Conservation (phyloP, 805 yeast genomes). For the Barnettozyma sucrosica region DNA sequence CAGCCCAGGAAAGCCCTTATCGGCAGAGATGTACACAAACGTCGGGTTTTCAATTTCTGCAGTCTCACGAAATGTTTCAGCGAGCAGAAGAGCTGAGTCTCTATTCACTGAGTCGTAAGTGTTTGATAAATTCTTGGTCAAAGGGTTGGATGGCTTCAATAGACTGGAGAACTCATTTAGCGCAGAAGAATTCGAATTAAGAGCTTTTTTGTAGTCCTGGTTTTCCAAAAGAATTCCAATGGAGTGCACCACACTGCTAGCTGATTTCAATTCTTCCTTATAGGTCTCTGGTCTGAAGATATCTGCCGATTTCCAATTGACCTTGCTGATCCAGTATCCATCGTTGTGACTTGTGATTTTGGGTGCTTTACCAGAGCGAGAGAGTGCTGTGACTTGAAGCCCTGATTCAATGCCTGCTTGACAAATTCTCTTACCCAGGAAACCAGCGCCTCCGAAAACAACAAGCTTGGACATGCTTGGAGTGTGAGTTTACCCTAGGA, state of each 20-base stretch:
- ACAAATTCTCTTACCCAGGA: constrained; percentile 63
- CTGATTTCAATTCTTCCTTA: constrained; percentile 37
- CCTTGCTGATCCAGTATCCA: constrained; percentile 47
- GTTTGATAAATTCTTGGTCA: constrained; percentile 35
- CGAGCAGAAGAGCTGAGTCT: constrained; percentile 61
- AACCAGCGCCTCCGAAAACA: constrained; percentile 88
- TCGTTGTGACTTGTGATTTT: constrained; percentile 26
- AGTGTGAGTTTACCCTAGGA: neutral
- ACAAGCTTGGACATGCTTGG: constrained; percentile 35
- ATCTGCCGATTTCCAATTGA: constrained; percentile 63
- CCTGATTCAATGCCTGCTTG: constrained; percentile 60
- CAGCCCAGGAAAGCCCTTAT: constrained; percentile 57
- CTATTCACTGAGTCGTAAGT: constrained; percentile 62
- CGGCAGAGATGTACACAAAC: constrained; percentile 80
- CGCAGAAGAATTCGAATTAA: constrained; percentile 26
- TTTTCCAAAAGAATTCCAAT: constrained; percentile 74
- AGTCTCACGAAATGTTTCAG: constrained; percentile 42
- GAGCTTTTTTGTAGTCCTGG: constrained; percentile 53
- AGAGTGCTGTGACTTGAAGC: constrained; percentile 58
- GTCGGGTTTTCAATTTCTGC: constrained; percentile 29
- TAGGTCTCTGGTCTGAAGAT: constrained; percentile 62
- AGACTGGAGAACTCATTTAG: constrained; percentile 33
- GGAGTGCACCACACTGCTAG: constrained; percentile 73
- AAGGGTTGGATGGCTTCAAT: constrained; percentile 55
- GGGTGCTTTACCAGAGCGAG: constrained; percentile 52